Evolutionary conservation across 1,139 yeast genomes (phyloP).

Genomic region (Suhomyces wounanorum): DNA sequence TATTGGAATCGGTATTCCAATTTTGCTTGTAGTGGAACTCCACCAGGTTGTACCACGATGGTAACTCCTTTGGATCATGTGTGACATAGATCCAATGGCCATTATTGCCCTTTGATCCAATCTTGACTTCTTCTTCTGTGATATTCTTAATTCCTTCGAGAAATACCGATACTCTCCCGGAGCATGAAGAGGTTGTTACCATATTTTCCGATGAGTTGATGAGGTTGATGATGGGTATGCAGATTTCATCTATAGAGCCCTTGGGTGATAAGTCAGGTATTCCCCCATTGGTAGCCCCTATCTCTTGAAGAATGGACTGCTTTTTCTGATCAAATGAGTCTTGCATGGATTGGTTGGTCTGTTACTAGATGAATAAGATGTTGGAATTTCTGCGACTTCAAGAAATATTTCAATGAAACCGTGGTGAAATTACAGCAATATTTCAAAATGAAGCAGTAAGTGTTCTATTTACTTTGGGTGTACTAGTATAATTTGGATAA

Average conservation of each 20-base stretch:
- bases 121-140: slow-evolving; percentile 33
- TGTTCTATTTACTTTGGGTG: too few relatives aligned
- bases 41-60: slow-evolving; percentile 50
- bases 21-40: slow-evolving; percentile 25
- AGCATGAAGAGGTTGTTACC: slow-evolving; percentile 88
- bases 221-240: slow-evolving; percentile 68
- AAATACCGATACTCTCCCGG: slow-evolving; percentile 83
- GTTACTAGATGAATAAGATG: background rate
- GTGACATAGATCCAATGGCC: slow-evolving; percentile 86
- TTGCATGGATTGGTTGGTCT: slow-evolving; percentile 25
- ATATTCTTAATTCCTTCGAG: slow-evolving; percentile 58
- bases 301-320: slow-evolving; percentile 54
- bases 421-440: too few relatives aligned
- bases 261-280: slow-evolving; percentile 78
- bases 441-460: too few relatives aligned
- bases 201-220: slow-evolving; percentile 64
- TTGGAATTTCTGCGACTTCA: background rate
- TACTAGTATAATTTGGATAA: too few relatives aligned
- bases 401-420: too few relatives aligned
- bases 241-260: slow-evolving; percentile 72
- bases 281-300: slow-evolving; percentile 42
- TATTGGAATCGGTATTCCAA: slow-evolving; percentile 17
- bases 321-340: slow-evolving; percentile 75
- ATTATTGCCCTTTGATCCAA: slow-evolving; percentile 85
- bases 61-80: slow-evolving; percentile 57